Percentiles rank a stretch among this genome's conserved stretches.
Evolutionary conservation across 2,329 filamentous ascomycete species (phyloP).

Genomic region (Daldinia sp.): DNA sequence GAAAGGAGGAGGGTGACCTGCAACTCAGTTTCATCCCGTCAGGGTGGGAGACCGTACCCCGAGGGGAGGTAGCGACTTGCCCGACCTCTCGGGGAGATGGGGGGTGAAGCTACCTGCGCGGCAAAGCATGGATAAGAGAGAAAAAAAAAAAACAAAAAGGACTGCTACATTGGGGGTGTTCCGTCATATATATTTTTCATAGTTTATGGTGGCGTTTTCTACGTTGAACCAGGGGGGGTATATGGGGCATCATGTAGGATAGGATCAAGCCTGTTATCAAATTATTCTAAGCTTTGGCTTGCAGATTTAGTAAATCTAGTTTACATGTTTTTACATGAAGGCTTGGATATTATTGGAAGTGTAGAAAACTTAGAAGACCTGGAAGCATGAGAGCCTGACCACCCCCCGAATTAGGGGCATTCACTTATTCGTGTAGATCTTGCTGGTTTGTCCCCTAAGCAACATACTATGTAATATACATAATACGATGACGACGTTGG

Average conservation of each 20-base stretch:
- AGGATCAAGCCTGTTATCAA: conserved; percentile 27
- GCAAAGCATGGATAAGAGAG: conserved; percentile 35
- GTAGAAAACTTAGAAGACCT: background rate
- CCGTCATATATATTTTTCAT: conserved; percentile 24
- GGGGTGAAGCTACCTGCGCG: conserved; percentile 47
- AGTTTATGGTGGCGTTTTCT: conserved; percentile 19
- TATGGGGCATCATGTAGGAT: conserved; percentile 17
- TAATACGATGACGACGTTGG: conserved; percentile 18
- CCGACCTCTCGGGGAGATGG: conserved; percentile 47
- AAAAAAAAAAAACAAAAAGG: conserved; percentile 12
- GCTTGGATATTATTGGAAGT: background rate
- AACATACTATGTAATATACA: background rate
- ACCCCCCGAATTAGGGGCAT: background rate
- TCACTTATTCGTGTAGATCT: background rate
- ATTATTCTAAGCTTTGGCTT: conserved; percentile 11
- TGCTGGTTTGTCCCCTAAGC: background rate
- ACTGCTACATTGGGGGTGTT: background rate
- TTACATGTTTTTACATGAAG: background rate
- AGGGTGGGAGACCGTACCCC: conserved; percentile 32
- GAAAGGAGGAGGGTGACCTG: conserved; percentile 35
- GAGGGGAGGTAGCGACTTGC: conserved; percentile 48
- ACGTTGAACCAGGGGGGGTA: conserved; percentile 24
- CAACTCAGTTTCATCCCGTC: conserved; percentile 35
- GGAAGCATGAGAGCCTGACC: background rate
- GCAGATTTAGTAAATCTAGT: conserved; percentile 17